Percentiles rank a stretch among this genome's conserved stretches.
Evolutionary conservation across 495 filamentous ascomycete species (phyloP).

Genomic region (Penicillium canariense): DNA sequence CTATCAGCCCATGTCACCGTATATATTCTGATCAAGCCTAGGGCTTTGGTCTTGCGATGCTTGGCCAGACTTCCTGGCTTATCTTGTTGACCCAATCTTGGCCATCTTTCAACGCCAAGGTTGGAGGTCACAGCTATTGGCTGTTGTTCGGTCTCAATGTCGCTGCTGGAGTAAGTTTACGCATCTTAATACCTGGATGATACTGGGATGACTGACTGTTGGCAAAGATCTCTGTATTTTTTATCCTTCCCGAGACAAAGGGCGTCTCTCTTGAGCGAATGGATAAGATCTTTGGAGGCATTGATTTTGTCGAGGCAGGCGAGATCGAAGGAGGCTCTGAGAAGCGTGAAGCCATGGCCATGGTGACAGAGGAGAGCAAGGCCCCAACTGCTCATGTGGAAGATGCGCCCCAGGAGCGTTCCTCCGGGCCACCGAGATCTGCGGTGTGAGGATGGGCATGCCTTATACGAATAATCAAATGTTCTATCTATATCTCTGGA

Average conservation of each 20-base stretch:
- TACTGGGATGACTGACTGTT: not conserved
- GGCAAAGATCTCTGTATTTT: constrained; percentile 32
- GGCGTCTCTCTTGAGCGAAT: constrained; percentile 34
- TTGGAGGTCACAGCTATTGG: constrained; percentile 36
- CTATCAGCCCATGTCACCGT: not conserved
- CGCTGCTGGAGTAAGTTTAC: constrained; percentile 27
- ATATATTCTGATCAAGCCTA: not conserved
- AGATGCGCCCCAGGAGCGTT: not conserved
- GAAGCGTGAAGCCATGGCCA: constrained; percentile 18
- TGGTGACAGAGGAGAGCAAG: constrained; percentile 14
- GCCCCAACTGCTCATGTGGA: constrained; percentile 6
- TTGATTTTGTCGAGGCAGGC: constrained; percentile 34
- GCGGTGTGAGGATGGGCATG: not conserved
- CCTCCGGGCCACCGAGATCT: not conserved
- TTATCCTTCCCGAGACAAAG: constrained; percentile 31
- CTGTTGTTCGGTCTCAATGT: constrained; percentile 35
- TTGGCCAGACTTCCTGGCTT: constrained; percentile 35
- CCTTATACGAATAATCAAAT: too few species aligned
- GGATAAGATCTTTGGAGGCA: constrained; percentile 36
- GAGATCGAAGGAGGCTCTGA: constrained; percentile 23
- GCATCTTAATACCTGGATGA: not conserved
- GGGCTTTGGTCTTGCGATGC: constrained; percentile 32
- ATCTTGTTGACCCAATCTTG: constrained; percentile 37
- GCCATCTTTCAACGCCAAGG: constrained; percentile 33
- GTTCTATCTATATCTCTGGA: not conserved